Evolutionary conservation across 192 early-diverging fungal species (phyloP), one percentile per base, ranked within the genome.

Genomic region (Gaertneriomyces semiglobifer): DNA sequence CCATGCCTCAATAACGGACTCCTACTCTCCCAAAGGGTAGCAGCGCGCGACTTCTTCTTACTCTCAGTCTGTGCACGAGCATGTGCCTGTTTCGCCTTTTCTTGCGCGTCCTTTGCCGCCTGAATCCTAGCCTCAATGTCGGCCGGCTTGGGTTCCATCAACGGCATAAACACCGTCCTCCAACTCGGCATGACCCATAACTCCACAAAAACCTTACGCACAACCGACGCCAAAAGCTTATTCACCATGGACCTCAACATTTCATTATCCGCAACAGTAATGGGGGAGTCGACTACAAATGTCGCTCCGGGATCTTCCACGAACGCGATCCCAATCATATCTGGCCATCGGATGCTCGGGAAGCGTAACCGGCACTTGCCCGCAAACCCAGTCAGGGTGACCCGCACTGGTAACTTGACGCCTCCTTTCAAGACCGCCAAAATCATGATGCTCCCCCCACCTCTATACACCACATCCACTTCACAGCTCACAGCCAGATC

Each of bases 121-220:
- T 60, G 18, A 38, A 39, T 33, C 1, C 70, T 55, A 38, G 70
- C 70, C 40, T 60, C 33, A 7, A 72, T 42, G 43, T 66, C 63
- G 52, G 70, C 77, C 9, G 64, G 53, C 14, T 68, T 68, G 38
- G 83, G 83, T 46, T 77, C 75, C 77, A 85, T 79, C 14, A 79
- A 63, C 8, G 81, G 81, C 68, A 85, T 59, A 65, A 80, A 85
- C 16, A 79, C 68, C 14, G 72, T 79, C 47, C 83, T 60, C 81
- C 75, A 81, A n/a, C 67, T 61, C 7, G 81, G 83, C 44, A 85
- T 55, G 14, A 85, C 83, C 83, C 83, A 85, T 60, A 75, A 55
- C 44, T 85, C 83, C 62, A 82, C 42, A 64, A 85, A 85, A 8
- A 81, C 66, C 48, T 76, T 77, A 10, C 80, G 48, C 4, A 81